phyloP scores from a whole-genome alignment of 306 rosid genomes.

The Senna tora region DNA sequence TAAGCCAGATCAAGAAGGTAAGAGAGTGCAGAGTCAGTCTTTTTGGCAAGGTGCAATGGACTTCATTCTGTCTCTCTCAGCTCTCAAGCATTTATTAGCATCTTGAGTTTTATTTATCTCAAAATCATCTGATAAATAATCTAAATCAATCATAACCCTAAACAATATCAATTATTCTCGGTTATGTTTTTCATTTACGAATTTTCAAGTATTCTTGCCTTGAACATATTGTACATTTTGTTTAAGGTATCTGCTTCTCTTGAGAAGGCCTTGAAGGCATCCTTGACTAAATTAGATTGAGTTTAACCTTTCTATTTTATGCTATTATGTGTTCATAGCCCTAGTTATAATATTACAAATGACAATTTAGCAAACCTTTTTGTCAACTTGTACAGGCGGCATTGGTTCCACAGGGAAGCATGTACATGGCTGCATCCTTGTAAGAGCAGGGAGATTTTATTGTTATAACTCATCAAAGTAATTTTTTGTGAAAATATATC shows the following conservation, averaged over 20 bases:
- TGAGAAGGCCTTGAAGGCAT: conserved; percentile 92
- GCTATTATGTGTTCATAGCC: conserved; percentile 15
- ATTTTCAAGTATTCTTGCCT: too few species aligned
- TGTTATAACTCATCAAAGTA: too few species aligned
- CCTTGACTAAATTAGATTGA: conserved; percentile 33
- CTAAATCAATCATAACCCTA: too few species aligned
- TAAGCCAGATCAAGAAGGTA: conserved; percentile 63
- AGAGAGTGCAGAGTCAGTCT: conserved; percentile 21
- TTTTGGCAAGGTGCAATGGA: background rate
- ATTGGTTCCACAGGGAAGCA: conserved; percentile 71
- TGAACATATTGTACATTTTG: too few species aligned
- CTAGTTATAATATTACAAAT: conserved; percentile 19
- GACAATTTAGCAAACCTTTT: conserved; percentile 15
- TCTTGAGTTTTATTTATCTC: conserved; percentile 20
- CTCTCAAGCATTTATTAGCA: conserved; percentile 32
- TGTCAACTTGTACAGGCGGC: conserved; percentile 49
- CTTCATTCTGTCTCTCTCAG: background rate
- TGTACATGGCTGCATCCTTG: conserved; percentile 86
- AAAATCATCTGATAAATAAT: conserved; percentile 15
- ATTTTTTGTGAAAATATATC: too few species aligned
- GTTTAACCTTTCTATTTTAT: conserved; percentile 20
- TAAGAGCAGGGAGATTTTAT: conserved; percentile 80
- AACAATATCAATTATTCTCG: too few species aligned
- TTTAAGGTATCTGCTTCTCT: conserved; percentile 61
- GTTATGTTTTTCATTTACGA: too few species aligned